Evolutionary conservation across 139 green algal species (phyloP), one percentile per base, ranked within the genome.

Genomic region (Edaphochlamys debaryana): DNA sequence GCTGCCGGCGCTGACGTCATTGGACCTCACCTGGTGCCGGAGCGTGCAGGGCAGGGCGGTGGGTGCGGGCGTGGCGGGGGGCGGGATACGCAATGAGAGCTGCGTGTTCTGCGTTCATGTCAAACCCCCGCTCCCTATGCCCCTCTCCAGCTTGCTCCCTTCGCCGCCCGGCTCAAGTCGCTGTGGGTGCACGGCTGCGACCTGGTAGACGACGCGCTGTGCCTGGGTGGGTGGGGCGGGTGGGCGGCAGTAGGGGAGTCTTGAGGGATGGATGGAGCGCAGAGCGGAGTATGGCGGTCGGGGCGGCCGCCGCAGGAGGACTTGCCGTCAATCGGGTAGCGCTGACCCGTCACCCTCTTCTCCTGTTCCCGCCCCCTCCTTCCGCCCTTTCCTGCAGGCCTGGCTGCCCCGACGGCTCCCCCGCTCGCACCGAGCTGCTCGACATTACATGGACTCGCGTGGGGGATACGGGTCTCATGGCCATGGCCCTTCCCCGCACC

Each of bases 1-100:
- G n/a, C 50, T 84, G 34, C 42, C 64, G 3, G 17, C 34, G 0
- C 78, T 84, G 4, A 40, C 5, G 27, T 5, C 30, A 15, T 36
- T 84, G 66, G 78, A 84, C 66, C 48, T 84, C 27, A 30, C 36
- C 48, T 84, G 78, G 78, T 84, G 78, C 78, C 48, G 41, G 66
- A 50, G 27, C 78, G 48, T 84, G 36, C 36, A 6, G 34, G 36
- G n/a, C 2, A 25, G n/a, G 1, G 34, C 37, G 78, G 78, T 84
- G 66, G 23, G 78, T 36, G 6, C 6, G 41, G 20, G n/a, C n/a
- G n/a, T n/a, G 40, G n/a, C 45, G 29, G 11, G 30, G n/a, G 27
- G 22, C 42, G 19, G 11, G 22, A 2, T 9, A 29, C 23, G 13
- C 23, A 45, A 13, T 9, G 11, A 30, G 7, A 30, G 29, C 7